Evolutionary conservation across 2,329 filamentous ascomycete genomes (phyloP).

Genomic region (Colletotrichum sp.): DNA sequence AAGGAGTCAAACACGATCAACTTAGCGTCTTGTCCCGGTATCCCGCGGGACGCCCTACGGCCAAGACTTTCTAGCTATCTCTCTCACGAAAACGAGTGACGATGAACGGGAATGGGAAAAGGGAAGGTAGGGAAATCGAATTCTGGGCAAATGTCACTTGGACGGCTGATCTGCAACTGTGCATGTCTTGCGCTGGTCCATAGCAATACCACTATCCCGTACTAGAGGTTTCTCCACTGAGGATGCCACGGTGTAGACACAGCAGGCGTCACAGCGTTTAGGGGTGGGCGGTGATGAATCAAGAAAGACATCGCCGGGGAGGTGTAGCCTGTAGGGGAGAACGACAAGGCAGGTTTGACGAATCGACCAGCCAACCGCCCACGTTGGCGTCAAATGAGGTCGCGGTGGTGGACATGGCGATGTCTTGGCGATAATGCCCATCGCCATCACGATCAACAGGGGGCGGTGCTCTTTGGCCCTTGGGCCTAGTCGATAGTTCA

Average conservation of each 20-base stretch:
- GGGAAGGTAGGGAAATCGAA: neutral
- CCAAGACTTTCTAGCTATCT: neutral
- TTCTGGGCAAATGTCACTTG: neutral
- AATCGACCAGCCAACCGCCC: neutral
- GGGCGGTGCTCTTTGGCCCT: neutral
- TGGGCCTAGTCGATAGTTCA: neutral
- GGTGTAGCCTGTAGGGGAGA: neutral
- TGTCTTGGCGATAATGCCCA: neutral
- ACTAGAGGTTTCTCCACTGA: neutral
- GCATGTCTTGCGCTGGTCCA: neutral
- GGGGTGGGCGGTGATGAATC: neutral
- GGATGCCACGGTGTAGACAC: neutral
- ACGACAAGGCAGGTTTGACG: neutral
- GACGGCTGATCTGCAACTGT: conserved; percentile 6
- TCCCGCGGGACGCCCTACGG: neutral
- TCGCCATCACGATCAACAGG: neutral
- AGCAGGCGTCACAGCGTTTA: neutral
- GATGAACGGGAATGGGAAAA: too few species aligned
- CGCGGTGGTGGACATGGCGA: neutral
- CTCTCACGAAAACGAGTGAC: neutral
- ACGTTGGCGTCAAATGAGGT: neutral
- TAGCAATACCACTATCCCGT: neutral
- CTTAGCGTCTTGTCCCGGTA: neutral
- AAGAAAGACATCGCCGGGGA: neutral
- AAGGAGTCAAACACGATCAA: neutral